Evolutionary conservation across 345 rosid genomes (phyloP).

Genomic region (Eucalyptus melliodora): DNA sequence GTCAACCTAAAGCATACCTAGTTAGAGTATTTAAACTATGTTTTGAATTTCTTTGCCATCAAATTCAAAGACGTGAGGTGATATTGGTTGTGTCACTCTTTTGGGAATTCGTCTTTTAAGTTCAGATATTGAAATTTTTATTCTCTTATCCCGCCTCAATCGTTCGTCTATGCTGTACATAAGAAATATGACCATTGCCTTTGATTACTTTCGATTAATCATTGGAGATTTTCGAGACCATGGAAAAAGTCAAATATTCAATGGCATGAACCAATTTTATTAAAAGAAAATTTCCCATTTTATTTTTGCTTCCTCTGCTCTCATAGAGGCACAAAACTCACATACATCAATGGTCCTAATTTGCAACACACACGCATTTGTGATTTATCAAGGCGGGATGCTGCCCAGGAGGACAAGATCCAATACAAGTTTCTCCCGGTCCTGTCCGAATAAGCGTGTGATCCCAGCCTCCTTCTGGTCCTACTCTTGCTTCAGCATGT

Average conservation of each 20-base stretch:
- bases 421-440: background rate
- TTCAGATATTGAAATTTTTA: background rate
- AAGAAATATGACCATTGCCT: background rate
- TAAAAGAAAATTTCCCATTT: background rate
- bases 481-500: background rate
- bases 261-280: background rate
- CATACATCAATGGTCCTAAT: background rate
- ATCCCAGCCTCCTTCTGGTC: background rate
- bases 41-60: background rate
- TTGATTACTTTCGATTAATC: background rate
- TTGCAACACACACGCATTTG: accelerated
- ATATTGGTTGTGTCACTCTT: background rate
- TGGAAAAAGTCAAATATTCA: background rate
- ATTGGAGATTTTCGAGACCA: background rate
- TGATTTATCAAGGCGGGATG: background rate
- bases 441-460: background rate
- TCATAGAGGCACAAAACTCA: background rate
- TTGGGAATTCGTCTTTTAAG: background rate
- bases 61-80: background rate
- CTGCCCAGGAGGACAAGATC: background rate
- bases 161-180: background rate
- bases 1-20: background rate
- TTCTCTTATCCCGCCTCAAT: background rate
- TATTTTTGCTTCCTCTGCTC: background rate
- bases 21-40: background rate